Evolutionary conservation across 306 rosid species (phyloP), one percentile per base, ranked within the genome.

Genomic region (Rubus parviflorus): DNA sequence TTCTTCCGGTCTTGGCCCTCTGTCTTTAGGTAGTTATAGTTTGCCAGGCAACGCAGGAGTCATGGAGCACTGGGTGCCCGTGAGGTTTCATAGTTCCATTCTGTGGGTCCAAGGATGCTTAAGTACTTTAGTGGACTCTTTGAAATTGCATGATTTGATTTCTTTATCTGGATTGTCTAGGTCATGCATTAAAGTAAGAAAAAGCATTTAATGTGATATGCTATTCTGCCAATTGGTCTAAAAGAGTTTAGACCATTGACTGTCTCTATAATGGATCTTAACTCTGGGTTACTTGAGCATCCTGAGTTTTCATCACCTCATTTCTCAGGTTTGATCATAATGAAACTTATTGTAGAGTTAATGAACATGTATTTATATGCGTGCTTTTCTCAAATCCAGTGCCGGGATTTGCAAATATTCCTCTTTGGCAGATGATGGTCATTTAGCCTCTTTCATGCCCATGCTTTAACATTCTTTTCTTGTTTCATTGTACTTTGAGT

Each of bases 31-130:
- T 73, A 19, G 73, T 19, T 23, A n/a, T 45, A 70, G 81, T 52
- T 68, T 76, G 30, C 48, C 40, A 58, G 77, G 68, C 35, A 82
- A 81, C 63, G 45, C 53, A 69, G 58, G 61, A 41, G 51, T 42
- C 46, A 60, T 64, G 65, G 47, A 52, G 47, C 77, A 72, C 51
- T 73, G 61, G 54, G 68, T 42, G 23, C 49, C 17, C 52, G 20
- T 52, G 4, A 73, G 37, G 58, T 73, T 66, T 54, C 53, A 64
- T 73, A 70, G 61, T 16, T 14, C 15, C 61, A 4, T 68, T 9
- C 22, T 73, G 3, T 65, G 49, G 61, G 74, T 54, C 42, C 35
- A 4, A 54, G 14, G 54, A 72, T 16, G 20, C 64, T 77, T 61
- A 19, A 56, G 51, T 63, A 67, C 65, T 11, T 40, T 23, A 64